phyloP scores from a whole-genome alignment of 2,329 filamentous ascomycete species.

The Zasmidium citrigriseum region DNA sequence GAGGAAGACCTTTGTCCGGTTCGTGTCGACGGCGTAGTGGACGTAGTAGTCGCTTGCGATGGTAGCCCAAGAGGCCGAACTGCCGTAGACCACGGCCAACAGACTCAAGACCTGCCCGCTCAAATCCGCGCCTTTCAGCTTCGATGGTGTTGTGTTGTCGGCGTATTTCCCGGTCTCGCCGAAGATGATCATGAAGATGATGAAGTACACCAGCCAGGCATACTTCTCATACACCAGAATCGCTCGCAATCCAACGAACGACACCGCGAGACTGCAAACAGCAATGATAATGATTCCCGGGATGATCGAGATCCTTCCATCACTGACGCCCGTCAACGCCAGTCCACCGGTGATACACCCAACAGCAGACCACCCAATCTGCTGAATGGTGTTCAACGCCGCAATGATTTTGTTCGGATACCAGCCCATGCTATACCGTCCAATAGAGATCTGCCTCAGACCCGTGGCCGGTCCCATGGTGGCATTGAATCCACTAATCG shows the following conservation, averaged over 20 bases:
- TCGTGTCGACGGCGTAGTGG: constrained; percentile 43
- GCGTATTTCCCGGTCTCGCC: constrained; percentile 49
- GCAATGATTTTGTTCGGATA: constrained; percentile 52
- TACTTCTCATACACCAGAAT: constrained; percentile 53
- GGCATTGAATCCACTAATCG: constrained; percentile 35
- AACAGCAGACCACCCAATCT: constrained; percentile 45
- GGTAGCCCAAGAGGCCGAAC: constrained; percentile 42
- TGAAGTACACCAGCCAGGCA: constrained; percentile 50
- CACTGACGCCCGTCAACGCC: constrained; percentile 43
- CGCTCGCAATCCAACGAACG: constrained; percentile 44
- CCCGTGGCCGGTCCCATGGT: constrained; percentile 37
- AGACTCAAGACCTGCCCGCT: constrained; percentile 32
- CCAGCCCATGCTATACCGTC: constrained; percentile 53
- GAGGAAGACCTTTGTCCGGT: constrained; percentile 42
- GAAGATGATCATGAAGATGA: constrained; percentile 51
- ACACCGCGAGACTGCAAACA: constrained; percentile 39
- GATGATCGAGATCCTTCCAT: constrained; percentile 45
- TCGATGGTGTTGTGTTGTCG: constrained; percentile 37
- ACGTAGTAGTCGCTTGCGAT: constrained; percentile 48
- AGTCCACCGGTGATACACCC: constrained; percentile 47
- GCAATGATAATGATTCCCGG: constrained; percentile 48
- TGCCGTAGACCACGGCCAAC: constrained; percentile 41
- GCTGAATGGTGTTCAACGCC: constrained; percentile 49
- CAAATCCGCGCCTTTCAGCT: constrained; percentile 31
- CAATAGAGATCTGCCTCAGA: constrained; percentile 47